Base-by-base conservation (phyloP, 768 basidiomycete species). In the Russula virescens region DNA sequence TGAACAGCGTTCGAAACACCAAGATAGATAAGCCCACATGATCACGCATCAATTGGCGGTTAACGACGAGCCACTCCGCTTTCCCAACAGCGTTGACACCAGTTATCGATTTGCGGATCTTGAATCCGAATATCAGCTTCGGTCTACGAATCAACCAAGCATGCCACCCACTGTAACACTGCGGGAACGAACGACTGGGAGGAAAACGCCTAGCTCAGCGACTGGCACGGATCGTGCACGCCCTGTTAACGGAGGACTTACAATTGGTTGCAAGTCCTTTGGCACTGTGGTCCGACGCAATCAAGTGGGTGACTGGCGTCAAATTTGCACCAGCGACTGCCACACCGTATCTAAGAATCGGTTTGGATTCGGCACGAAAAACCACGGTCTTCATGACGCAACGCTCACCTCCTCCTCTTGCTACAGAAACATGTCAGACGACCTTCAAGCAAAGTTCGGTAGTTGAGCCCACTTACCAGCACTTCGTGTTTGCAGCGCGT, bases 141-240 rank as follows among this genome's bases (percentile, higher is more conserved):
- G 53, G 26, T 31, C 19, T 25, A 38, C 35, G n/a, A n/a, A n/a
- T n/a, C n/a, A n/a, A 57, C 58, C 62, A 40, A 64, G 43, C 50
- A 50, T 43, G 52, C 50, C 21, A 75, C 86, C 71, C 65, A 89
- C 87, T 78, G 70, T 87, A 86, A 66, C 82, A 81, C 71, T 88
- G 76, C 42, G 88, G 88, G 73, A 85, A 89, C 71, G 84, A 83
- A 61, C 83, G 85, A 72, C 88, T 89, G 52, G 42, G 25, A 11
- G 26, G 40, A 40, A 14, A 45, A 58, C 31, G n/a, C 46, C 45
- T 49, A 23, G 49, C 25, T 68, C 55, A 64, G 61, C 47, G n/a
- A n/a, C n/a, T n/a, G n/a, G n/a, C 55, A 48, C 65, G 60, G 56
- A 57, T 58, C 51, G 66, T 63, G n/a, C 61, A 45, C 65, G 69